Evolutionary conservation across 352 stramenopile species (phyloP).

Genomic region (Phytophthora cactorum): DNA sequence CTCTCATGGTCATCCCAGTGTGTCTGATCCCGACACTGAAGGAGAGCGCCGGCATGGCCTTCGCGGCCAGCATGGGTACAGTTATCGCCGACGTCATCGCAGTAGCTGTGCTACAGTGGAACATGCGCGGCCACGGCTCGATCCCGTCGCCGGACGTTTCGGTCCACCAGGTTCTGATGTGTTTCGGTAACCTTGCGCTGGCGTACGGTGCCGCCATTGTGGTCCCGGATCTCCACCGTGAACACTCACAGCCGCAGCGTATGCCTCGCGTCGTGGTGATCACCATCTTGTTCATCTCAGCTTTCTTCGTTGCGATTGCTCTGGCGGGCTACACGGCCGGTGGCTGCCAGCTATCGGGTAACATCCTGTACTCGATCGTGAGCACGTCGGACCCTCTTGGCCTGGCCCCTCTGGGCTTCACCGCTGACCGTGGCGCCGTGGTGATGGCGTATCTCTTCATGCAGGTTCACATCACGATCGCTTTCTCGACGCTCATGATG

Average conservation of each 20-base stretch:
- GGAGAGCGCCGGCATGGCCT: slow-evolving; percentile 33
- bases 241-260: slow-evolving; percentile 54
- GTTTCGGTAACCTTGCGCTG: slow-evolving; percentile 57
- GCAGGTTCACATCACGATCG: slow-evolving; percentile 55
- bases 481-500: slow-evolving; percentile 54
- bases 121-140: slow-evolving; percentile 50
- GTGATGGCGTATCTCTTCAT: slow-evolving; percentile 68
- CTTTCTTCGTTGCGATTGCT: slow-evolving; percentile 53
- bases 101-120: slow-evolving; percentile 46
- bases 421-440: slow-evolving; percentile 43
- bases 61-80: slow-evolving; percentile 53
- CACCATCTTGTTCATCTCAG: slow-evolving; percentile 56
- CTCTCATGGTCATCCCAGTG: slow-evolving; percentile 20
- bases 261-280: slow-evolving; percentile 62
- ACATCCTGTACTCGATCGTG: slow-evolving; percentile 64
- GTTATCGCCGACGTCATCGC: slow-evolving; percentile 55
- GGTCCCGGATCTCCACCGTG: slow-evolving; percentile 56
- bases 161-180: slow-evolving; percentile 52
- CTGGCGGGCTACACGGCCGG: slow-evolving; percentile 47
- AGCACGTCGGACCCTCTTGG: slow-evolving; percentile 30
- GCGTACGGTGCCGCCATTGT: slow-evolving; percentile 64
- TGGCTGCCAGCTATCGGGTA: slow-evolving; percentile 62
- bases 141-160: slow-evolving; percentile 45
- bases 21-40: slow-evolving; percentile 42
- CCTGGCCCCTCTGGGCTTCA: slow-evolving; percentile 54